Percentiles rank a stretch among this genome's conserved stretches.
phyloP scores from a whole-genome alignment of 805 yeast genomes.

The Tetrapisispora arboricola region DNA sequence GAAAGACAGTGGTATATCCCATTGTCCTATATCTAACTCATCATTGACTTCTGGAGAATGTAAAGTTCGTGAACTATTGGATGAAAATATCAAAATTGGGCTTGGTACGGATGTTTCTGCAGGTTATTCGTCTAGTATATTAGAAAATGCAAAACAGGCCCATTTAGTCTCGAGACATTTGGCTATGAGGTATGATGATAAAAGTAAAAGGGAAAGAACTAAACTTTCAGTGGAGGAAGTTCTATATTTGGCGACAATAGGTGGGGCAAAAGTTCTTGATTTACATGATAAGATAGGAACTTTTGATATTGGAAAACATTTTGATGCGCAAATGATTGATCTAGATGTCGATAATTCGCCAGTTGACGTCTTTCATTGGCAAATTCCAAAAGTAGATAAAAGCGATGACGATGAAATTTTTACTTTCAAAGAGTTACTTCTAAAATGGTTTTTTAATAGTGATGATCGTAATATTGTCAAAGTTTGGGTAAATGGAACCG shows the following conservation, averaged over 20 bases:
- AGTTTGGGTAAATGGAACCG: constrained; percentile 77
- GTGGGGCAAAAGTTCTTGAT: constrained; percentile 75
- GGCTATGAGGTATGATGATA: constrained; percentile 44
- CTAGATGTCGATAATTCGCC: constrained; percentile 43
- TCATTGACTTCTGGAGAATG: constrained; percentile 88
- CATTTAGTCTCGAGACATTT: constrained; percentile 60
- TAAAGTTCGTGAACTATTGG: constrained; percentile 58
- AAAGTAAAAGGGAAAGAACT: constrained; percentile 22
- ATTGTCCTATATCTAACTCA: constrained; percentile 89
- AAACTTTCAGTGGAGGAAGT: constrained; percentile 62
- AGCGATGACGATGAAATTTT: constrained; percentile 3
- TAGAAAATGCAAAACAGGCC: constrained; percentile 60
- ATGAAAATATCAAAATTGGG: constrained; percentile 61
- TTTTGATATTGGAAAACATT: constrained; percentile 67
- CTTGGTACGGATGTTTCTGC: constrained; percentile 77
- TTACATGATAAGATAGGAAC: constrained; percentile 51
- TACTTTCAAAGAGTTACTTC: constrained; percentile 40
- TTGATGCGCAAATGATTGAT: constrained; percentile 76
- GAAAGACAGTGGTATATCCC: constrained; percentile 64
- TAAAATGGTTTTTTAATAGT: constrained; percentile 88
- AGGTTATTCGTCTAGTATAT: constrained; percentile 58
- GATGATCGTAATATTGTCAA: constrained; percentile 79
- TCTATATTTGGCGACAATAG: constrained; percentile 71
- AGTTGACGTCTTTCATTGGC: constrained; percentile 72
- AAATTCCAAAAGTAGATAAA: constrained; percentile 21